These are phyloP conservation scores for Pyrrhoderma lamaoense DNA, from an alignment of 1,284 basidiomycete species.

Conservation along the genomic window DNA sequence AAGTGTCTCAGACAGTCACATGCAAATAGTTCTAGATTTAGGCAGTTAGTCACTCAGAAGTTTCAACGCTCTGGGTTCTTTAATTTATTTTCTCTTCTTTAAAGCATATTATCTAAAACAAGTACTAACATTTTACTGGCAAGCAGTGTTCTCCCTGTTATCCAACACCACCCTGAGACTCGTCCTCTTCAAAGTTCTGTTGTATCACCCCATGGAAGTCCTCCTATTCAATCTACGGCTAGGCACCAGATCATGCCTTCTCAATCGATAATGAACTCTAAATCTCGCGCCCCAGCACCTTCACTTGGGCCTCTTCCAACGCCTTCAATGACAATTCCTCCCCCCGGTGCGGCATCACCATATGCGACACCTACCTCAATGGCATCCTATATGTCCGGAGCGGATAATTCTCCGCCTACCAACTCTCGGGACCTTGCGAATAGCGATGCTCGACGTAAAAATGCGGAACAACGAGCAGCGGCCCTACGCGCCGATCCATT, in stretches of 20 bases:
- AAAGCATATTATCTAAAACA: too few relatives aligned
- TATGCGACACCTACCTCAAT: conserved; percentile 11
- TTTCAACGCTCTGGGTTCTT: too few relatives aligned
- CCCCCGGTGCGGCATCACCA: conserved; percentile 6
- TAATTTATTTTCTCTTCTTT: too few relatives aligned
- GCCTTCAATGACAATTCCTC: background rate
- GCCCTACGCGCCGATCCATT: conserved; percentile 55
- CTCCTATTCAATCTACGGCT: too few relatives aligned
- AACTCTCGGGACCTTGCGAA: conserved; percentile 26
- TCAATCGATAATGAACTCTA: conserved; percentile 1
- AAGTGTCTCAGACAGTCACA: conserved; percentile 1
- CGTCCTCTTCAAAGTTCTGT: too few relatives aligned
- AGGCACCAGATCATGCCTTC: too few relatives aligned
- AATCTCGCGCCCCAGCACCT: conserved; percentile 8
- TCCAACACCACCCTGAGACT: background rate
- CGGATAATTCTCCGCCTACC: conserved; percentile 2
- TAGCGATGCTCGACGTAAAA: conserved; percentile 59
- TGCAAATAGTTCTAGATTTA: too few relatives aligned
- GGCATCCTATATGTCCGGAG: conserved; percentile 4
- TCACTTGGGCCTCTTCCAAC: conserved; percentile 11
- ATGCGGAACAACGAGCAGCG: conserved; percentile 67
- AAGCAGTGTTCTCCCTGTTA: background rate
- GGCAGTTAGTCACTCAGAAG: too few relatives aligned
- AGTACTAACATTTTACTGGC: too few relatives aligned
- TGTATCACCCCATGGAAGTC: too few relatives aligned